Base-by-base conservation (phyloP, 495 filamentous ascomycete species). In the Hypoxylon perforatum region DNA sequence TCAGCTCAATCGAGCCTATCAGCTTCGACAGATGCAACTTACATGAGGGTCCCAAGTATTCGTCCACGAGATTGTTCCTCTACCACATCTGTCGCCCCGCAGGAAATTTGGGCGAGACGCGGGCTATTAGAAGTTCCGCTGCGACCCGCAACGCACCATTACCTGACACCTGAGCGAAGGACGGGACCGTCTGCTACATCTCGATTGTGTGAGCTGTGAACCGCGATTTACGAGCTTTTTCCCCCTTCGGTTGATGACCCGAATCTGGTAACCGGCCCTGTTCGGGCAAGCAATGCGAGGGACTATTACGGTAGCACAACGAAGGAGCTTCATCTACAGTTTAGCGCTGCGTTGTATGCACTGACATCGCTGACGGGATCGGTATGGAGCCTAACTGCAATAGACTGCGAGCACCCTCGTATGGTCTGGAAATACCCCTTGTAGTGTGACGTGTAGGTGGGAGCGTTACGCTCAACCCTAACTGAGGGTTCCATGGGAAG, bases 221-320 rank as follows among this genome's bases (percentile, higher is more conserved):
- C 59, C 23, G 50, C 42, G 42, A 67, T 47, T 63, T 59, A 49
- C 59, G 54, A 63, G 49, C 46, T 49, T 7, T 51, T 58, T 33
- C 7, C 7, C 25, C 30, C 25, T 21, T 67, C 65, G 65, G 65
- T 51, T 42, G 60, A 63, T 19, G 65, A 57, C 21, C 60, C 65
- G 60, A 61, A 69, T 63, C 36, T 45, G 59, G 65, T 15, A 64
- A 57, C 25, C 50, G 33, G 50, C 60, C n/a, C 50, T 45, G n/a
- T 47, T 64, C 44, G 55, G 55, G 56, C 8, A 50, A 64, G 39
- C 15, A 56, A 64, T 57, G 60, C 60, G 46, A 52, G 65, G 60
- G 38, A 57, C 56, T 63, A 61, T 55, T 57, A 44, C 44, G 17
- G 65, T 69, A 57, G 44, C 60, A 69, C 60, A 61, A 21, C 41